A percentile compares a stretch with the other conserved stretches of the same genome.
Evolutionary conservation across 177 flowering plant species (phyloP).

Genomic region (Vitis hybrid): DNA sequence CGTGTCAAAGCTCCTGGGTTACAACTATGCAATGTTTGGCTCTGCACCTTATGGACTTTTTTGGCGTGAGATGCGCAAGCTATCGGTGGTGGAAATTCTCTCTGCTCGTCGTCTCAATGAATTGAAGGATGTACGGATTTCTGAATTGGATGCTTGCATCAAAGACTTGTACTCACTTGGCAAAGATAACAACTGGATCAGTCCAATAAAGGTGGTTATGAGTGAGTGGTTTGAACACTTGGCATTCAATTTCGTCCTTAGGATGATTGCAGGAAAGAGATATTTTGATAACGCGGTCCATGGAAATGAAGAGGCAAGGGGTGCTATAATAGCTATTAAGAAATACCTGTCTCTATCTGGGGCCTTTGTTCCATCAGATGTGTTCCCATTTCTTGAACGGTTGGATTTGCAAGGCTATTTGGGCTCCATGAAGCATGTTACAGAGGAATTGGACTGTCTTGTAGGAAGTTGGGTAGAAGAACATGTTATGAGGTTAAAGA

Average conservation of each 20-base stretch:
- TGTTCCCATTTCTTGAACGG: slow-evolving; percentile 27
- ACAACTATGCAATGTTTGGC: slow-evolving; percentile 28
- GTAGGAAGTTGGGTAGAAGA: slow-evolving; percentile 35
- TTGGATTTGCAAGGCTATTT: slow-evolving; percentile 25
- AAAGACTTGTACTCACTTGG: slow-evolving; percentile 10
- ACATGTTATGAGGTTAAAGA: slow-evolving; percentile 7
- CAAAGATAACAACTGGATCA: neutral
- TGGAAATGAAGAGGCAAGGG: slow-evolving; percentile 11
- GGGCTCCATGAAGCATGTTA: slow-evolving; percentile 25
- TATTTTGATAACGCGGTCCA: slow-evolving; percentile 3
- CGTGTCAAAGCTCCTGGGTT: slow-evolving; percentile 19
- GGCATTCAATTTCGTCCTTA: slow-evolving; percentile 19
- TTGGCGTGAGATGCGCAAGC: slow-evolving; percentile 22
- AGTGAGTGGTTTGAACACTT: slow-evolving; percentile 18
- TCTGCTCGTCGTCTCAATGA: neutral
- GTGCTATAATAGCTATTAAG: slow-evolving; percentile 9
- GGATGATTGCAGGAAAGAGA: slow-evolving; percentile 36
- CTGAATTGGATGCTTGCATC: slow-evolving; percentile 10
- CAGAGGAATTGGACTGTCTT: slow-evolving; percentile 25
- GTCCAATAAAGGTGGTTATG: slow-evolving; percentile 11
- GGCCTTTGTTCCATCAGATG: slow-evolving; percentile 22
- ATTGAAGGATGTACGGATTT: slow-evolving; percentile 3
- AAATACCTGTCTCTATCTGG: slow-evolving; percentile 22
- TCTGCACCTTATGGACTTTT: slow-evolving; percentile 25
- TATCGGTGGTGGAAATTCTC: slow-evolving; percentile 14